A percentile compares a stretch with the other conserved stretches of the same genome.
These are phyloP conservation scores for Bidens hawaiensis DNA, from an alignment of 140 eudicot genomes.

Conservation along the genomic window DNA sequence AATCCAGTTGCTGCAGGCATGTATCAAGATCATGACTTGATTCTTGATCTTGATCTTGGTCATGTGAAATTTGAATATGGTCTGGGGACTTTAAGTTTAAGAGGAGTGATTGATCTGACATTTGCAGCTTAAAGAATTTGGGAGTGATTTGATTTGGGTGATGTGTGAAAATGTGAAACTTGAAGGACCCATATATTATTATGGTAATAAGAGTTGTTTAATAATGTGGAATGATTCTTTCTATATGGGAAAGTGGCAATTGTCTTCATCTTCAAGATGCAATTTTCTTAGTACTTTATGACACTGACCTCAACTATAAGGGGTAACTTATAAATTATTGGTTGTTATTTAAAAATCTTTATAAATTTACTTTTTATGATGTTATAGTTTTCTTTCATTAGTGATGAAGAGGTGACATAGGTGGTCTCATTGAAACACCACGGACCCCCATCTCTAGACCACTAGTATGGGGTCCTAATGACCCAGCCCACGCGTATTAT, in stretches of 20 bases:
- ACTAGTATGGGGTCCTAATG: too few relatives aligned
- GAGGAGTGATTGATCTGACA: conserved; percentile 27
- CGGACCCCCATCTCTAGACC: too few relatives aligned
- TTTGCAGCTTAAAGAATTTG: conserved; percentile 12
- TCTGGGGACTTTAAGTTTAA: conserved; percentile 13
- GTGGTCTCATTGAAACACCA: too few relatives aligned
- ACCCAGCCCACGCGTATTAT: too few relatives aligned
- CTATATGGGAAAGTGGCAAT: conserved; percentile 23
- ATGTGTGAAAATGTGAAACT: conserved; percentile 14
- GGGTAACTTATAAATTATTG: neutral
- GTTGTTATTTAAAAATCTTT: too few relatives aligned
- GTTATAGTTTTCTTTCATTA: too few relatives aligned
- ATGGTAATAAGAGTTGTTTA: neutral
- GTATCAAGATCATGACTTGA: conserved; percentile 34
- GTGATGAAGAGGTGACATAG: too few relatives aligned
- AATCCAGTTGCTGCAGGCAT: conserved; percentile 49
- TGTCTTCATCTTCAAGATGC: conserved; percentile 33
- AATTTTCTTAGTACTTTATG: neutral
- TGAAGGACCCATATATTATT: neutral
- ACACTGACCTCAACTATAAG: neutral
- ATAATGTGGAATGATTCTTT: conserved; percentile 1
- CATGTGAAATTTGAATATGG: conserved; percentile 10
- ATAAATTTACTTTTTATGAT: too few relatives aligned
- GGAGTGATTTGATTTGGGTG: neutral
- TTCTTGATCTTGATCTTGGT: conserved; percentile 18